phyloP scores from a whole-genome alignment of 2,329 filamentous ascomycete species.

The Pyrenophora seminiperda region DNA sequence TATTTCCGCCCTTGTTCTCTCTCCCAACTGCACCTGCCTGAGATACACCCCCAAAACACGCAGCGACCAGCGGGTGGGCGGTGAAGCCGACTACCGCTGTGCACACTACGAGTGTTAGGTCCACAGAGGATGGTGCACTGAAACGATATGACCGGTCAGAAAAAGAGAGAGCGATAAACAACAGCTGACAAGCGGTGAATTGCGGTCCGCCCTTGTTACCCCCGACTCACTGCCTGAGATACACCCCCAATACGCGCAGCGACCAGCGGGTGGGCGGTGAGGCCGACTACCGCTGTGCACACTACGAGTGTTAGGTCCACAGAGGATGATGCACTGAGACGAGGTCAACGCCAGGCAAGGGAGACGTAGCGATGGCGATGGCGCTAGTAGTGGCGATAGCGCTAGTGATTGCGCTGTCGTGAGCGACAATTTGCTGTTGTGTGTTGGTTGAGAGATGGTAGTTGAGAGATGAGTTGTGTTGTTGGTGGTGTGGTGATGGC shows the following conservation, averaged over 20 bases:
- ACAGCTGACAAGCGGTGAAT: neutral
- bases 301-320: constrained; percentile 18
- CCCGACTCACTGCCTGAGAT: constrained; percentile 15
- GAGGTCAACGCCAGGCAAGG: constrained; percentile 4
- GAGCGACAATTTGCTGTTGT: no score
- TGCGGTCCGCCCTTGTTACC: constrained; percentile 6
- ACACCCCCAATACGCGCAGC: constrained; percentile 16
- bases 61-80: constrained; percentile 14
- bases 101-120: constrained; percentile 15
- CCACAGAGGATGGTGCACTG: constrained; percentile 24
- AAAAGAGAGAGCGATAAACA: constrained; percentile 6
- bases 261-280: constrained; percentile 14
- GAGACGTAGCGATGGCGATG: no score
- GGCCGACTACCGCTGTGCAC: constrained; percentile 11
- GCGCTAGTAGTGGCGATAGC: no score
- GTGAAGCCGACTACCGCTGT: constrained; percentile 11
- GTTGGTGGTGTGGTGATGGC: no score
- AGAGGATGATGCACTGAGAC: constrained; percentile 22
- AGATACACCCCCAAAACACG: constrained; percentile 19
- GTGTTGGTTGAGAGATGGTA: no score
- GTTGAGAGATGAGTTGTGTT: no score
- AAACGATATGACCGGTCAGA: constrained; percentile 4
- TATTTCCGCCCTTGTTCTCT: constrained; percentile 8
- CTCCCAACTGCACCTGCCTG: constrained; percentile 13
- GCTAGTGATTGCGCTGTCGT: no score